These are phyloP conservation scores for Brassica balearica DNA, from an alignment of 441 rosid species.

Conservation along the genomic window DNA sequence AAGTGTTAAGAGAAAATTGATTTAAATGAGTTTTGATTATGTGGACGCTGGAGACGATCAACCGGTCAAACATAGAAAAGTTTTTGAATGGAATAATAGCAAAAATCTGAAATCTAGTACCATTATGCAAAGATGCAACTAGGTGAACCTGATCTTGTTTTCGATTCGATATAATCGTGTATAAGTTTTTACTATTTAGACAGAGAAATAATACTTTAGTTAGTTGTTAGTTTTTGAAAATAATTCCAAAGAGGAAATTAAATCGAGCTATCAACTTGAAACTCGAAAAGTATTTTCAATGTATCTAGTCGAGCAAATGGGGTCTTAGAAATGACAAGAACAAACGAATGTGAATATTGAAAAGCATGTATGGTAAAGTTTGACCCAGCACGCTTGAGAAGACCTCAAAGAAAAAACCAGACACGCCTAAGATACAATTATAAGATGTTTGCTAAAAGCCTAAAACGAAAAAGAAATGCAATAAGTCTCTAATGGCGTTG, in stretches of 20 bases:
- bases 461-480: neutral
- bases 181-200: neutral
- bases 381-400: neutral
- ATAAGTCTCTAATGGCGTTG: neutral
- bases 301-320: neutral
- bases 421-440: neutral
- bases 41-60: neutral
- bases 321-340: neutral
- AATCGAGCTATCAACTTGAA: neutral
- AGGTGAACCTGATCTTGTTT: neutral
- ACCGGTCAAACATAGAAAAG: neutral
- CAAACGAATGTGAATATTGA: neutral
- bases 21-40: neutral
- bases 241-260: neutral
- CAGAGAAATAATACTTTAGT: neutral
- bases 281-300: neutral
- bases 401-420: neutral
- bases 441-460: neutral
- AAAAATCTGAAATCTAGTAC: neutral
- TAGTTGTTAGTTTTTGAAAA: neutral
- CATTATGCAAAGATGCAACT: neutral
- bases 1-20: neutral
- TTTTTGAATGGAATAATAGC: neutral
- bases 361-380: slow-evolving; percentile 3
- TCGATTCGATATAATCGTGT: neutral